Conservation (phyloP, 1,284 basidiomycete species). For the Volvariella surrecta region DNA sequence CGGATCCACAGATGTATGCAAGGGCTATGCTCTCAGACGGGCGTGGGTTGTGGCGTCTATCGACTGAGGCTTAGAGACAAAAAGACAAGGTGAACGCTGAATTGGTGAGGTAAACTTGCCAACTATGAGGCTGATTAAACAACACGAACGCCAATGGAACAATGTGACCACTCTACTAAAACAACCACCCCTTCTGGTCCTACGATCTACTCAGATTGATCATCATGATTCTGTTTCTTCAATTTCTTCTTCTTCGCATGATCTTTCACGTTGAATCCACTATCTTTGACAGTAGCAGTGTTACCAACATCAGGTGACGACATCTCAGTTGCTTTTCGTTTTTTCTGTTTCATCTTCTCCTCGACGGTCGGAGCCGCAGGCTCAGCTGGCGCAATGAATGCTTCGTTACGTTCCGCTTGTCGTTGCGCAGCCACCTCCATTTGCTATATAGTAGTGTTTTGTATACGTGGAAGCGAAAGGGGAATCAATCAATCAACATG, state of each 20-base stretch:
- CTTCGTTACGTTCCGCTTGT: constrained; percentile 73
- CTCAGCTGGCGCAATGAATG: constrained; percentile 78
- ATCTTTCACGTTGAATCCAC: constrained; percentile 10
- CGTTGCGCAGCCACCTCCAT: constrained; percentile 59
- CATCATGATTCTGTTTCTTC: constrained; percentile 13
- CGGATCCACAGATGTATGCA: too few species aligned
- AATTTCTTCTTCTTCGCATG: constrained; percentile 16
- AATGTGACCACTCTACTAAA: too few species aligned
- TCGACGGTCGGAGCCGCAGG: constrained; percentile 62
- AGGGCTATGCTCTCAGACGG: too few species aligned
- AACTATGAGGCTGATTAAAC: too few species aligned
- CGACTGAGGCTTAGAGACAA: too few species aligned
- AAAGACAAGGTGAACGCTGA: too few species aligned
- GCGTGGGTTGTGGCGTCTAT: too few species aligned
- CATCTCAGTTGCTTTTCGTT: constrained; percentile 13
- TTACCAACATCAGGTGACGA: constrained; percentile 10
- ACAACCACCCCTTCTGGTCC: too few species aligned
- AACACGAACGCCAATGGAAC: too few species aligned
- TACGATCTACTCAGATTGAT: constrained; percentile 10
- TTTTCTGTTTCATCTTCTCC: constrained; percentile 59
- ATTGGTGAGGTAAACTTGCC: too few species aligned
- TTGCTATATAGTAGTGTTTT: constrained; percentile 57
- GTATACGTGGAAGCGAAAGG: neutral
- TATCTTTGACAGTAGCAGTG: constrained; percentile 8
- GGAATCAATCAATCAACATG: neutral